phyloP scores from a whole-genome alignment of 192 early-diverging fungal species.

The Backusella psychrophila region DNA sequence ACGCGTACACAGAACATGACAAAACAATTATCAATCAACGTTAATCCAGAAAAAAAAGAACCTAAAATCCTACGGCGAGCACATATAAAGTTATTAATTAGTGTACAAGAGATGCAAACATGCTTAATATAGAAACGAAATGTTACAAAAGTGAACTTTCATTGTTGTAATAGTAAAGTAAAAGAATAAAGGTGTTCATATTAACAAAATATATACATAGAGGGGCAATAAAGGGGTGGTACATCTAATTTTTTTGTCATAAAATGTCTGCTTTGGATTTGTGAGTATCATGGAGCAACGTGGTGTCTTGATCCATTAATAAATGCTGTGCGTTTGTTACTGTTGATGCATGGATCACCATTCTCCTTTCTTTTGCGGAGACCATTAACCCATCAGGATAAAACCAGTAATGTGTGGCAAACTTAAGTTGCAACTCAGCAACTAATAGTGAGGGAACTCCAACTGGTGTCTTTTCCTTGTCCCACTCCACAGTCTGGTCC shows the following conservation, averaged over 20 bases:
- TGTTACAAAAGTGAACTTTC: not conserved
- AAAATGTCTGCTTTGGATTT: not conserved
- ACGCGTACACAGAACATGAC: not conserved
- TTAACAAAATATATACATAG: constrained; percentile 1
- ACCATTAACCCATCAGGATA: constrained; percentile 15
- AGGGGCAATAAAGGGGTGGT: not conserved
- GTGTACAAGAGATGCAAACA: not conserved
- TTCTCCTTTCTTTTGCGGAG: not conserved
- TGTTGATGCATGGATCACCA: constrained; percentile 1
- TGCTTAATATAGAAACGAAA: constrained; percentile 5
- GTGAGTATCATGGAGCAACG: not conserved
- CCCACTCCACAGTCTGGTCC: constrained; percentile 25
- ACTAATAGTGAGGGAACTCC: constrained; percentile 18
- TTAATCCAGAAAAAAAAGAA: not conserved
- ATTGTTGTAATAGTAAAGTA: not conserved
- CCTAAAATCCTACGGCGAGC: not conserved
- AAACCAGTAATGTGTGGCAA: constrained; percentile 27
- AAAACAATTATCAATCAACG: not conserved
- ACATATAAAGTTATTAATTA: not conserved
- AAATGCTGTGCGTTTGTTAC: not conserved
- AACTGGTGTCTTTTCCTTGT: constrained; percentile 4
- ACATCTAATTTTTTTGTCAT: constrained; percentile 1
- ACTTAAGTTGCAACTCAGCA: constrained; percentile 23
- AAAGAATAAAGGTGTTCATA: not conserved
- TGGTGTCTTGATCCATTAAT: not conserved